These are phyloP conservation scores for Ramaria rubella DNA, from an alignment of 768 basidiomycete species.

Conservation along the genomic window DNA sequence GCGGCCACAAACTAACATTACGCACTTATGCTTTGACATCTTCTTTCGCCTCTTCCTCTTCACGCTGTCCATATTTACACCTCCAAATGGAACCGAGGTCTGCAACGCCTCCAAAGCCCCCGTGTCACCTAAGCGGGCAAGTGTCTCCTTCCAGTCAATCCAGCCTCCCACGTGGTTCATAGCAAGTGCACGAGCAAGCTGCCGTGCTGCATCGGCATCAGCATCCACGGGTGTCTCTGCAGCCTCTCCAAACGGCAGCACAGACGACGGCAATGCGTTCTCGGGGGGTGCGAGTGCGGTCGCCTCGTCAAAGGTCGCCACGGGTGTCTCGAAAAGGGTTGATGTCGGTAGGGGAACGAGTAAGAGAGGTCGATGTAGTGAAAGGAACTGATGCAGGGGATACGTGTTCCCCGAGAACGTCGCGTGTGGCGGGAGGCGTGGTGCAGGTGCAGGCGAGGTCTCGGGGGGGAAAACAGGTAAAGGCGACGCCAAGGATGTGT, in stretches of 20 bases:
- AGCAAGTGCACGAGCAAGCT: constrained; percentile 69
- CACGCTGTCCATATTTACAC: constrained; percentile 65
- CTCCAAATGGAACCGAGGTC: constrained; percentile 42
- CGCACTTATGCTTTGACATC: constrained; percentile 97
- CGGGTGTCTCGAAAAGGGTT: constrained; percentile 41
- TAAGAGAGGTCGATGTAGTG: constrained; percentile 71
- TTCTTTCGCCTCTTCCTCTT: constrained; percentile 85
- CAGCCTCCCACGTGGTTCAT: constrained; percentile 57
- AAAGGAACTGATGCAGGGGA: constrained; percentile 80
- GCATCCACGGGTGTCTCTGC: constrained; percentile 55
- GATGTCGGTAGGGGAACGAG: constrained; percentile 57
- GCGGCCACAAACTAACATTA: constrained; percentile 13
- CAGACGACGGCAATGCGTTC: constrained; percentile 2
- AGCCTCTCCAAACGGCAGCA: constrained; percentile 24
- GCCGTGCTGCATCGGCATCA: constrained; percentile 74
- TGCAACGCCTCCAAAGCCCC: constrained; percentile 41
- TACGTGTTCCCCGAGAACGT: constrained; percentile 59
- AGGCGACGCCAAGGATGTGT: background rate
- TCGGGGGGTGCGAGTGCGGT: background rate
- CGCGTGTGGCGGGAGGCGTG: constrained; percentile 38
- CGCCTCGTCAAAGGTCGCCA: constrained; percentile 11
- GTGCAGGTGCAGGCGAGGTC: background rate
- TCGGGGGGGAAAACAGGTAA: background rate
- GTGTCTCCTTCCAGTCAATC: constrained; percentile 60
- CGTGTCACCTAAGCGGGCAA: constrained; percentile 59